Evolutionary conservation across 768 basidiomycete genomes (phyloP), one percentile per base, ranked within the genome.

Genomic region (Symmetrospora coprosmae): DNA sequence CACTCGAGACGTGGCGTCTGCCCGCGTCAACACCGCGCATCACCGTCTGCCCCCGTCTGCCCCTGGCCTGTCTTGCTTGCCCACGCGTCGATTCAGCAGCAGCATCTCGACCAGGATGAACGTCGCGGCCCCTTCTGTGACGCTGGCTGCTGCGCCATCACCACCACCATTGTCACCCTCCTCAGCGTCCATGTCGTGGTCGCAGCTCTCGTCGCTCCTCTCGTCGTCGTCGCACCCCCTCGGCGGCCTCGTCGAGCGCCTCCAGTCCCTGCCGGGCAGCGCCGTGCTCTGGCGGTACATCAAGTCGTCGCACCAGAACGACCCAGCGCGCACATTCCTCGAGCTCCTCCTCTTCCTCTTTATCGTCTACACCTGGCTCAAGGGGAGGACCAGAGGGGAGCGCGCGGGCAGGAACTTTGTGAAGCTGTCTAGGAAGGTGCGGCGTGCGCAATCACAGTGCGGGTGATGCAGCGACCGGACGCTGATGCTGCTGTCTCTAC

Each of bases 281-380:
- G 52, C 45, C 71, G 86, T 61, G 16, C 64, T 37, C 4, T 69
- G 68, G 66, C 50, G 65, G 16, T 66, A 69, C 62, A 56, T 97
- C 75, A 84, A 81, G 62, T 33, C 25, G 16, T 91, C 87, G 0
- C 91, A 99, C 72, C 86, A 87, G 73, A 86, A 99, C 71, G 94
- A 99, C 73, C 94, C 94, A 1, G 87, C 85, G 31, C 78, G 94
- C 53, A 89, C 88, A 0, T 67, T 96, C 8, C 79, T 99, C 50
- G 94, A 99, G 73, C 72, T 96, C 21, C 81, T 92, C 49, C 80
- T 99, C 34, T 71, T 90, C 53, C 76, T 87, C 43, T 94, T 96
- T 68, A 89, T 87, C 21, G 79, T 97, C 52, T 76, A 87, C 58
- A 96, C 92, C 0, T 75, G 96, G n/a, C 71, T 94, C 40, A 88